Evolutionary conservation across 2,329 filamentous ascomycete species (phyloP), one percentile per base, ranked within the genome.

Genomic region (Diaporthe sp.): DNA sequence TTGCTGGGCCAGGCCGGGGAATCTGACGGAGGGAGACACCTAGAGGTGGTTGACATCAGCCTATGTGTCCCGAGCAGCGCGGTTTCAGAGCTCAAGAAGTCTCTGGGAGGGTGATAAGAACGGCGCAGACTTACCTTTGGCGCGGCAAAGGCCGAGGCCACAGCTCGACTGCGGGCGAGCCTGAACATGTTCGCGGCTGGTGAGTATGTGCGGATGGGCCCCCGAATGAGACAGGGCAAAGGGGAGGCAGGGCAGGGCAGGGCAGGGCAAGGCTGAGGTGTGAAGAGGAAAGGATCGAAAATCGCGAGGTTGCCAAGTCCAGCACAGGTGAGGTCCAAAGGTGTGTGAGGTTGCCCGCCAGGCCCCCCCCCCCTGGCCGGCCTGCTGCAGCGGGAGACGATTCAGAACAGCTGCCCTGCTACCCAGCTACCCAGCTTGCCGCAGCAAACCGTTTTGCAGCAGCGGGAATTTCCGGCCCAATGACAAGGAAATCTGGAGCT

Each of bases 71-170:
- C 13, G 7, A 61, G 44, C 25, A 53, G 56, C 25, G 37, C 22
- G 68, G 32, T 71, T 50, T 58, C 53, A 71, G 69, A 63, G 56
- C 51, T 70, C 42, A 30, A 37, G 19, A 68, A 47, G 59, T 70
- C 53, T 61, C 17, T 30, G 37, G 30, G 74, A 61, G 70, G 68
- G 32, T 71, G 53, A 70, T 47, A 32, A 61, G 37, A 39, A 42
- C 30, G 37, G 75, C 73, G 72, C 63, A 71, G 68, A 85, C 89
- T 84, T 86, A 96, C 95, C 89, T 92, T 93, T 85, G 91, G 91
- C 84, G 93, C 91, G 86, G 92, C 92, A 84, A 97, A 85, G 85
- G 93, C 94, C 86, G 94, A 92, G 84, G 93, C 92, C 87, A 96
- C 88, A 84, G 93, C 93, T 86, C 93, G 91, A 87, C 91, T 93